Evolutionary conservation across 306 rosid genomes (phyloP).

Genomic region (Quercus dentata): DNA sequence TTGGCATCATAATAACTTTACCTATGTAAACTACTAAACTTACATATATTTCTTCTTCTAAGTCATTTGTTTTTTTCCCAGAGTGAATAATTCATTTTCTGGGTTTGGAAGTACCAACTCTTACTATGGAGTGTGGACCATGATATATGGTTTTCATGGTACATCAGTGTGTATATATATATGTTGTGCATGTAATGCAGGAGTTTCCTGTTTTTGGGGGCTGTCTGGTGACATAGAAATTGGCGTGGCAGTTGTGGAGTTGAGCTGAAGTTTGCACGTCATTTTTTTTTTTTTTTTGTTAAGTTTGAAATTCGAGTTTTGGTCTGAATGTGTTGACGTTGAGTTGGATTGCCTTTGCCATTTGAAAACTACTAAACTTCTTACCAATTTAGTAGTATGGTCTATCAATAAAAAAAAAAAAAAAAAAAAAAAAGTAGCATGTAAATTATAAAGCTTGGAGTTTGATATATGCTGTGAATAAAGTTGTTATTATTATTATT

Average conservation of each 20-base stretch:
- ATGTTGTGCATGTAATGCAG: conserved; percentile 6
- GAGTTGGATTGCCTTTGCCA: not conserved
- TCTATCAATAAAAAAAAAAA: not conserved
- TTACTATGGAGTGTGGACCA: not conserved
- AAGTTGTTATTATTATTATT: no score
- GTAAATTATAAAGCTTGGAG: no score
- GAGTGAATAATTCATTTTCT: conserved; percentile 4
- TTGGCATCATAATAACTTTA: conserved; percentile 41
- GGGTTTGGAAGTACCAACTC: conserved; percentile 6
- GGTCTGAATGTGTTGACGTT: not conserved
- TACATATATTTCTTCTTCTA: no score
- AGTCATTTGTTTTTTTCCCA: not conserved
- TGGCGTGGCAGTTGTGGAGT: not conserved
- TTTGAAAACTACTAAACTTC: not conserved
- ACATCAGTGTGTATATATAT: not conserved
- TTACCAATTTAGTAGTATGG: not conserved
- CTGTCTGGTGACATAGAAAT: not conserved
- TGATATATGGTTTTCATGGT: conserved; percentile 3
- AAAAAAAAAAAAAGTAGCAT: no score
- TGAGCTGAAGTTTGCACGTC: conserved; percentile 5
- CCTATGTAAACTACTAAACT: conserved; percentile 7
- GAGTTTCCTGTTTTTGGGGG: not conserved
- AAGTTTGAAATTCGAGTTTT: not conserved
- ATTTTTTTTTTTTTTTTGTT: not conserved
- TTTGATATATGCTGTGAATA: no score